Conservation (phyloP, 139 green algal genomes). For the Micractinium conductrix region DNA sequence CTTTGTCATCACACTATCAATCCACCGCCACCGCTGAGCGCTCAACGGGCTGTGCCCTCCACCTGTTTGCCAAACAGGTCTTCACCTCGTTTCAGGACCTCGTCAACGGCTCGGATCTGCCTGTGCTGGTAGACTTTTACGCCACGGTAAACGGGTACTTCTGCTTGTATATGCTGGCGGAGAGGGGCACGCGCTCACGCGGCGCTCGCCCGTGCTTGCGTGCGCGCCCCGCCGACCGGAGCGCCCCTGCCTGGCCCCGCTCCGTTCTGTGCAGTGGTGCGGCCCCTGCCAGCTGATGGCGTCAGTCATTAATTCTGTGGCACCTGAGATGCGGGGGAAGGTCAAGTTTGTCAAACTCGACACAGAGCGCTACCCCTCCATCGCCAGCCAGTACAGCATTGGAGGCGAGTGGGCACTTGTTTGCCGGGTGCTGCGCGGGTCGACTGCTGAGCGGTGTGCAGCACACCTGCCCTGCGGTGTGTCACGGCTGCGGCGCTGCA, state of each 20-base stretch:
- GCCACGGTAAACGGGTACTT: slow-evolving; percentile 34
- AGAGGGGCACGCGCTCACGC: background rate
- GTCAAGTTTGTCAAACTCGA: slow-evolving; percentile 63
- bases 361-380: slow-evolving; percentile 78
- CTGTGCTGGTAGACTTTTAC: slow-evolving; percentile 85
- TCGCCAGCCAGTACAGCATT: slow-evolving; percentile 70
- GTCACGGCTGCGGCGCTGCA: no score
- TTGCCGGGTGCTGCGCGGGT: no score
- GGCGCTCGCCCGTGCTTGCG: background rate
- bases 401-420: slow-evolving; percentile 44
- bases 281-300: slow-evolving; percentile 78
- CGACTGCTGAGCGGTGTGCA: no score
- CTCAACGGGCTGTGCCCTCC: background rate
- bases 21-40: no score
- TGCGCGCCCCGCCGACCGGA: background rate
- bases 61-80: no score
- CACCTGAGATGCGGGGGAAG: background rate
- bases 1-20: no score
- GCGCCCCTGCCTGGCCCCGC: background rate
- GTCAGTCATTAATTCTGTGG: slow-evolving; percentile 33
- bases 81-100: slow-evolving; percentile 80
- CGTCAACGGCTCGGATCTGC: slow-evolving; percentile 50
- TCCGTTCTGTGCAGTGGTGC: slow-evolving; percentile 40
- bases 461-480: no score
- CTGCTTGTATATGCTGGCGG: no score